Evolutionary conservation across 495 filamentous ascomycete species (phyloP).

Genomic region (Filosporella fistucella): DNA sequence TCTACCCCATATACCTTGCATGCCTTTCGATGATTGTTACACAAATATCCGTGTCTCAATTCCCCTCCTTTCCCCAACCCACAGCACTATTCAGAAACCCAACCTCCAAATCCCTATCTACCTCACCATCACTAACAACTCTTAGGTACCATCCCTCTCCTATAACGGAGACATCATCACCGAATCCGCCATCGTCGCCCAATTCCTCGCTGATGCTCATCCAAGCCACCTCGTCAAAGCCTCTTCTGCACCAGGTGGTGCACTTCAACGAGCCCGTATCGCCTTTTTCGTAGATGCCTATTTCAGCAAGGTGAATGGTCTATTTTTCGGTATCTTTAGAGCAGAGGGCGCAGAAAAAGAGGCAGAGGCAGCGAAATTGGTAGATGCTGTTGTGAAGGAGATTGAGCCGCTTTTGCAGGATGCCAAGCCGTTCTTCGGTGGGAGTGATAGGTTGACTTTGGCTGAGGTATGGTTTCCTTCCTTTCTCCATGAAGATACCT

Average conservation of each 20-base stretch:
- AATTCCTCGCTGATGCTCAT: constrained; percentile 61
- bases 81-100: no score
- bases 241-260: constrained; percentile 34
- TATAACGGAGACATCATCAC: constrained; percentile 70
- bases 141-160: constrained; percentile 66
- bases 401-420: constrained; percentile 66
- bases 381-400: constrained; percentile 59
- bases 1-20: no score
- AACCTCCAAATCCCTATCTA: no score
- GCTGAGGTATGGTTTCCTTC: constrained; percentile 59
- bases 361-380: constrained; percentile 30
- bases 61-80: no score
- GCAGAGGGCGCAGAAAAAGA: constrained; percentile 37
- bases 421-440: constrained; percentile 77
- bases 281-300: constrained; percentile 77
- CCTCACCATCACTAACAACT: no score
- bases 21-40: no score
- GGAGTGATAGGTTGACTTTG: constrained; percentile 65
- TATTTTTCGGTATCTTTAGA: constrained; percentile 36
- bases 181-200: constrained; percentile 65
- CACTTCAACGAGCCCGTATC: constrained; percentile 58
- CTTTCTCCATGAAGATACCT: not conserved
- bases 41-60: no score
- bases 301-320: constrained; percentile 52
- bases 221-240: constrained; percentile 47